phyloP scores from a whole-genome alignment of 2,329 filamentous ascomycete species.

The Aureobasidium subglaciale region DNA sequence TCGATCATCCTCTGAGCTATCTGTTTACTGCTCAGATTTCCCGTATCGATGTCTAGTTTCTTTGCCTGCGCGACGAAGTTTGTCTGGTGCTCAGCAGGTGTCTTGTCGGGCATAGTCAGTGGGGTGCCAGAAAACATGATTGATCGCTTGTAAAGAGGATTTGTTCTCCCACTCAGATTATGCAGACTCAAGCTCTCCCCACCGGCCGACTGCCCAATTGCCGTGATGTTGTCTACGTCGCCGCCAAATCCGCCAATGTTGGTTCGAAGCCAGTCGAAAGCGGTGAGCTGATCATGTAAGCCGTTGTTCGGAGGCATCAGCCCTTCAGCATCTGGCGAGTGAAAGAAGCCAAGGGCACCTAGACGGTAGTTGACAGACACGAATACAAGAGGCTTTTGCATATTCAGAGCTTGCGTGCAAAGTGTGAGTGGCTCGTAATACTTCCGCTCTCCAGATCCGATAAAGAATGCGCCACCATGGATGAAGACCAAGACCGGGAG shows the following conservation, averaged over 20 bases:
- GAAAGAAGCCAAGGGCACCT: conserved; percentile 17
- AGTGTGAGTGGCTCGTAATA: conserved; percentile 15
- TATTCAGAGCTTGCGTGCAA: conserved; percentile 9
- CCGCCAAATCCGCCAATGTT: conserved; percentile 49
- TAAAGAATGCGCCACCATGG: conserved; percentile 17
- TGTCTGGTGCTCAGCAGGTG: conserved; percentile 15
- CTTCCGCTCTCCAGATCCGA: conserved; percentile 10
- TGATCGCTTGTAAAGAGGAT: conserved; percentile 16
- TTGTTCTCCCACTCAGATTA: conserved; percentile 5
- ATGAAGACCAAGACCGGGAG: conserved; percentile 17
- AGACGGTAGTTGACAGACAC: conserved; percentile 17
- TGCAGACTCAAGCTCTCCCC: conserved; percentile 19
- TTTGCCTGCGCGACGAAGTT: conserved; percentile 17
- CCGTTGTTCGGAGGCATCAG: conserved; percentile 39
- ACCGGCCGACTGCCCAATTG: conserved; percentile 19
- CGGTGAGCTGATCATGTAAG: conserved; percentile 47
- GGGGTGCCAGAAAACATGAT: conserved; percentile 18
- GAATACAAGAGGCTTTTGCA: conserved; percentile 11
- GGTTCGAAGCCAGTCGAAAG: conserved; percentile 45
- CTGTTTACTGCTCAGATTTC: neutral
- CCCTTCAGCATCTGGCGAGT: conserved; percentile 10
- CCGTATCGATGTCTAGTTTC: conserved; percentile 12
- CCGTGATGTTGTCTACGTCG: conserved; percentile 21
- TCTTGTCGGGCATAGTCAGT: conserved; percentile 18
- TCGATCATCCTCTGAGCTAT: conserved; percentile 16